Percentiles rank a stretch among this genome's conserved stretches.
Conservation (phyloP, 257 asterid species). For the Petunia secreta region DNA sequence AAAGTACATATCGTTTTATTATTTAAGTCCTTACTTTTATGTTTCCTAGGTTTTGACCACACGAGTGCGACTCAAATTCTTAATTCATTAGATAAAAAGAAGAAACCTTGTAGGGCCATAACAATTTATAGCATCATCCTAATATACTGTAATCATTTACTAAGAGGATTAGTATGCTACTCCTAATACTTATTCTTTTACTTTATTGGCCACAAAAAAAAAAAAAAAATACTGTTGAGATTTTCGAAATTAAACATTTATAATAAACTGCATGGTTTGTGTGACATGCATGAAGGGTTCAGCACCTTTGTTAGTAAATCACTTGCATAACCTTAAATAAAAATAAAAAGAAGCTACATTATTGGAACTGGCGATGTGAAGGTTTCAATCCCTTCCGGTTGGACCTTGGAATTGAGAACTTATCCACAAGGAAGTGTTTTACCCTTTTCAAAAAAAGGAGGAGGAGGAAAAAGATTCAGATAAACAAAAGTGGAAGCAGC, state of each 20-base stretch:
- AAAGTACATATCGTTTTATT: not conserved
- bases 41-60: constrained; percentile 52
- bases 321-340: not conserved
- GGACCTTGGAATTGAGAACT: too few species aligned
- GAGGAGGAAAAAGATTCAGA: not conserved
- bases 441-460: not conserved
- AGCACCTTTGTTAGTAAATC: not conserved
- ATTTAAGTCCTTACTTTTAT: not conserved
- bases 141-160: not conserved
- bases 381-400: too few species aligned
- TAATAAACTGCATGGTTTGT: not conserved
- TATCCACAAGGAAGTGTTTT: too few species aligned
- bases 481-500: not conserved
- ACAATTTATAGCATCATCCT: not conserved
- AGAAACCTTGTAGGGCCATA: constrained; percentile 15
- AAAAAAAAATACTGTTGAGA: not conserved
- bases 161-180: not conserved
- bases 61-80: constrained; percentile 34
- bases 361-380: too few species aligned
- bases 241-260: not conserved
- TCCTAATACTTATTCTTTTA: not conserved
- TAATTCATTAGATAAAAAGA: not conserved
- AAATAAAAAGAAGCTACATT: too few species aligned
- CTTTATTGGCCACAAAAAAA: constrained; percentile 15
- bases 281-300: not conserved